A percentile compares a stretch with the other conserved stretches of the same genome.
These are phyloP conservation scores for Aureobasidium sp. DNA, from an alignment of 2,329 filamentous ascomycete genomes.

Conservation along the genomic window DNA sequence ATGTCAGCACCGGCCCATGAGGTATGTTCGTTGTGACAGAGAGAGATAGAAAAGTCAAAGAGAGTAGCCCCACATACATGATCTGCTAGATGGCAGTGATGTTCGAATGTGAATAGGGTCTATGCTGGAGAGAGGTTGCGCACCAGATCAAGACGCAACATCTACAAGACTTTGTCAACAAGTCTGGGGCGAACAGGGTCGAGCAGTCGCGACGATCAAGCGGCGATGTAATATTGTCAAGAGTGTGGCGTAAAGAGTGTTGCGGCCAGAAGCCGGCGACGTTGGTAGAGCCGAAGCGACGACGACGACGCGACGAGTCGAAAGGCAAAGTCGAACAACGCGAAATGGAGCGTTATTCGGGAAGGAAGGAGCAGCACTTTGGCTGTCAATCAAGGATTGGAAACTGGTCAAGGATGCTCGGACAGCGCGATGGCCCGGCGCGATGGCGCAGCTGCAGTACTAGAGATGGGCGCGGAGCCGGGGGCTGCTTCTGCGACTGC, in stretches of 20 bases:
- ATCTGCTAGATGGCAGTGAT: not conserved
- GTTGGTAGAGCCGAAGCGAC: not conserved
- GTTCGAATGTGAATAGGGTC: slow-evolving; percentile 6
- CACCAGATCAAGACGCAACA: not conserved
- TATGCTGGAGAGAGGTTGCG: not conserved
- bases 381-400: slow-evolving; percentile 3
- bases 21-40: not conserved
- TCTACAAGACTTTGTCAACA: slow-evolving; percentile 5
- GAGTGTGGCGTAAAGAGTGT: slow-evolving; percentile 10
- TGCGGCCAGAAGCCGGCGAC: not conserved
- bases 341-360: not conserved
- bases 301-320: not conserved
- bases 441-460: slow-evolving; percentile 15
- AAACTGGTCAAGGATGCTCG: slow-evolving; percentile 12
- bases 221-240: not conserved
- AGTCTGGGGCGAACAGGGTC: not conserved
- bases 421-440: slow-evolving; percentile 15
- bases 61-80: slow-evolving; percentile 1
- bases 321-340: not conserved
- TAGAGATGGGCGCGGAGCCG: slow-evolving; percentile 10
- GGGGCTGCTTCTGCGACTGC: not conserved
- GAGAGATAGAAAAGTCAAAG: not conserved
- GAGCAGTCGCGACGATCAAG: slow-evolving; percentile 6
- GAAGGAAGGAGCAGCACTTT: slow-evolving; percentile 1
- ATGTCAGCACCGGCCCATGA: not conserved